Evolutionary conservation across 345 rosid genomes (phyloP).

Genomic region (Chamaenerion angustifolium): DNA sequence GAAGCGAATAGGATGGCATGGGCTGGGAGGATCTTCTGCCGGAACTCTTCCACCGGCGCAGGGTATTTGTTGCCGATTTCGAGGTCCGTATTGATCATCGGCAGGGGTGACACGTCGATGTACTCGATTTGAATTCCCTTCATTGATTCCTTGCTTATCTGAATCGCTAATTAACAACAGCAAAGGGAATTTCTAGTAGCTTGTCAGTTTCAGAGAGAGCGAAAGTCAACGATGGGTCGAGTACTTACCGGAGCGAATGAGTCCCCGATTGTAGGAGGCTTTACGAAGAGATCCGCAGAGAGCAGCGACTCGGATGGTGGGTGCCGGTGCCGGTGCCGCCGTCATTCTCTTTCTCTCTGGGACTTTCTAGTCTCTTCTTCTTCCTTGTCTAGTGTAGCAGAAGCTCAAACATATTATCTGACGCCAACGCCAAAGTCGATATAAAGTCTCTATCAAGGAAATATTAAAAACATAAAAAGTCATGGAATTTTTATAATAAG

Average conservation of each 20-base stretch:
- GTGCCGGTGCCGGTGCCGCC: conserved; percentile 22
- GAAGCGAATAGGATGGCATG: conserved; percentile 64
- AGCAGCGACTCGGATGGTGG: conserved; percentile 54
- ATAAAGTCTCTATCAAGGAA: too few species aligned
- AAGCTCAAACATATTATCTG: too few species aligned
- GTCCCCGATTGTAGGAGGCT: conserved; percentile 55
- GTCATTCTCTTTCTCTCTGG: conserved; percentile 17
- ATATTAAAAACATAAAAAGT: too few species aligned
- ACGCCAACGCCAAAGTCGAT: too few species aligned
- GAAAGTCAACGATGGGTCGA: background rate
- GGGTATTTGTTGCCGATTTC: conserved; percentile 49
- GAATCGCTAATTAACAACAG: conserved; percentile 20
- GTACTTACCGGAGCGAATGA: conserved; percentile 44
- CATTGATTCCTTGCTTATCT: conserved; percentile 25
- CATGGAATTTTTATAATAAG: too few species aligned
- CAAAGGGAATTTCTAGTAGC: background rate
- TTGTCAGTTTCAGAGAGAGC: background rate
- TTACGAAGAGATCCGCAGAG: conserved; percentile 74
- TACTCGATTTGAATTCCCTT: conserved; percentile 41
- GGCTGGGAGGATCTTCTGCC: conserved; percentile 42
- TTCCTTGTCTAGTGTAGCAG: too few species aligned
- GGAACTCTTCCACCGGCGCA: conserved; percentile 50
- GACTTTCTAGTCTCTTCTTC: too few species aligned
- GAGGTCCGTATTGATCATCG: conserved; percentile 62
- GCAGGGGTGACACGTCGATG: conserved; percentile 45